Evolutionary conservation across 2,329 filamentous ascomycete species (phyloP).

Genomic region (Laburnicola sp.): DNA sequence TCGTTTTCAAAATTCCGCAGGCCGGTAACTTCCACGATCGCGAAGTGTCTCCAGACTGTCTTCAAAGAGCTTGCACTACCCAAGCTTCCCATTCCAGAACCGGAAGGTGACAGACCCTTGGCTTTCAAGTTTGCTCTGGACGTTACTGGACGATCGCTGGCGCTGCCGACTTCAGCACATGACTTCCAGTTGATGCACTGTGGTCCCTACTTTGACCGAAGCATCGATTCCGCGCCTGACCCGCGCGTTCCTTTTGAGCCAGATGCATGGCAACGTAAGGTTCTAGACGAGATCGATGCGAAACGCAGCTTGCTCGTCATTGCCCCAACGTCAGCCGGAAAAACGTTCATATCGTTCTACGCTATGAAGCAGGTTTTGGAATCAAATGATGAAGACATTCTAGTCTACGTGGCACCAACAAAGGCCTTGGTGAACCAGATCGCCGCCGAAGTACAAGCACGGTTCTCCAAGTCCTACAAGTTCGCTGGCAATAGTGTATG

Average conservation of each 20-base stretch:
- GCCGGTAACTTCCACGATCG: constrained; percentile 36
- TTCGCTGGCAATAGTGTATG: constrained; percentile 67
- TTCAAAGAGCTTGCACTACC: constrained; percentile 48
- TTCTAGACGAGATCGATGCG: constrained; percentile 72
- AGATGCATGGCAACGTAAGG: constrained; percentile 74
- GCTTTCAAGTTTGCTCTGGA: constrained; percentile 48
- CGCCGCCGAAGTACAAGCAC: constrained; percentile 74
- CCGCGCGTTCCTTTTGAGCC: constrained; percentile 71
- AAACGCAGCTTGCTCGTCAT: constrained; percentile 73
- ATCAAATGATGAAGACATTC: constrained; percentile 67
- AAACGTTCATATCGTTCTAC: constrained; percentile 84
- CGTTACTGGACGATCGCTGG: constrained; percentile 28
- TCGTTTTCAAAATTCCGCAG: constrained; percentile 31
- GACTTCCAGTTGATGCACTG: constrained; percentile 70
- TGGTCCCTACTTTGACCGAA: constrained; percentile 75
- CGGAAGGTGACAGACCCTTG: constrained; percentile 45
- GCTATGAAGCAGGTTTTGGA: constrained; percentile 77
- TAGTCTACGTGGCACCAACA: constrained; percentile 80
- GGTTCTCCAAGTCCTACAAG: constrained; percentile 68
- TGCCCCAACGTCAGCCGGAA: constrained; percentile 77
- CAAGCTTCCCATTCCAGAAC: constrained; percentile 33
- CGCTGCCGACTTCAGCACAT: constrained; percentile 47
- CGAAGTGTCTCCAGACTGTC: constrained; percentile 38
- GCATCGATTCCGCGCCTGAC: constrained; percentile 69
- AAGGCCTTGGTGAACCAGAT: constrained; percentile 85